Base-by-base conservation (phyloP, 768 basidiomycete species). In the Galerina sulciceps region DNA sequence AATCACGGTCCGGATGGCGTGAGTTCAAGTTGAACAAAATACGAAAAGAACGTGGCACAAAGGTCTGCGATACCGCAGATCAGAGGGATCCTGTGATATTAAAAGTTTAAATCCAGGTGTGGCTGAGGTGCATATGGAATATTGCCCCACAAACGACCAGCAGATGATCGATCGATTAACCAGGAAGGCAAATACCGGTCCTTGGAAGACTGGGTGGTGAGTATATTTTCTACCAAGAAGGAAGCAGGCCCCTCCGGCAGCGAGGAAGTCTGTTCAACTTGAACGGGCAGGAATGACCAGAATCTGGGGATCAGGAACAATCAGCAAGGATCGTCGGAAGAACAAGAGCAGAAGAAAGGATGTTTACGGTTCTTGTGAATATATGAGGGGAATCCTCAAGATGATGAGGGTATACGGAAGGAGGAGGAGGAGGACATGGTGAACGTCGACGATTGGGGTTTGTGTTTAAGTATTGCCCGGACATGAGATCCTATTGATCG, bases 261-360 rank as follows among this genome's bases (percentile, higher is more conserved):
- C 46, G 52, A 47, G 20, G 54, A 17, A n/a, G 38, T 58, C 41
- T 50, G 53, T 35, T 36, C 26, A 47, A 58, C n/a, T n/a, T n/a
- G n/a, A n/a, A n/a, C n/a, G n/a, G n/a, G 55, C 26, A 53, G 53
- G 58, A 59, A 51, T 53, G 34, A 13, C 40, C 40, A 58, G 57
- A 59, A 57, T 59, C 59, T 63, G 57, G 59, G 58, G 60, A 67
- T 69, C 65, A 66, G 63, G 63, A 56, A 65, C 58, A 57, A 66
- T 70, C 69, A 67, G 65, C 48, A 49, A 50, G 48, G 62, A 68
- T 68, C 66, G 63, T 55, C 14, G 50, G 36, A 50, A 44, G 26
- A 35, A 45, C 13, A 49, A 56, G 36, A 18, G n/a, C 34, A 22
- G 50, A 37, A 35, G 58, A 22, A 51, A 37, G 35, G 10, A 43